A percentile compares a stretch with the other conserved stretches of the same genome.
Conservation (phyloP, 306 rosid species). For the Ormosia emarginata region DNA sequence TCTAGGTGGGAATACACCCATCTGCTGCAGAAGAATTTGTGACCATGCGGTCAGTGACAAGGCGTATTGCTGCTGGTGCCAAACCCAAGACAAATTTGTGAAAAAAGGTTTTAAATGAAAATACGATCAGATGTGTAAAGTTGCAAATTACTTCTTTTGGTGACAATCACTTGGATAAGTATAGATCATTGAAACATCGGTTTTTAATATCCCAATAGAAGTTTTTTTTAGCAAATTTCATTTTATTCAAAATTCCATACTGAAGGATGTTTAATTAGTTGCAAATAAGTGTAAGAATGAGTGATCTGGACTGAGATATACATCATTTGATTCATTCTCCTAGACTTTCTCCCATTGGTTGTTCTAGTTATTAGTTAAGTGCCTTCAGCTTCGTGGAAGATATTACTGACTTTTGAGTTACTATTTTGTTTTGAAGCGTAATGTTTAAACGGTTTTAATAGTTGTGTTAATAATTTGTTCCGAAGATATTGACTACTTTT, state of each 20-base stretch:
- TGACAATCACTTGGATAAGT: background rate
- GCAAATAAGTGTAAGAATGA: background rate
- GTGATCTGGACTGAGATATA: background rate
- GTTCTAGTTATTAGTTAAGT: too few relatives aligned
- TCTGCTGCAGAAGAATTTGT: slow-evolving; percentile 94
- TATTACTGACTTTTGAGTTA: too few relatives aligned
- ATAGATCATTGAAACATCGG: background rate
- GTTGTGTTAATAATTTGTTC: too few relatives aligned
- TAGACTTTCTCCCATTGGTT: too few relatives aligned
- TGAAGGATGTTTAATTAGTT: too few relatives aligned
- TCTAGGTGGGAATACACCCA: slow-evolving; percentile 94
- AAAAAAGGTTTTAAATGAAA: background rate
- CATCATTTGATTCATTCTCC: too few relatives aligned
- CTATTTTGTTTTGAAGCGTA: too few relatives aligned
- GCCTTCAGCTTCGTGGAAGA: too few relatives aligned
- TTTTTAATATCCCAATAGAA: background rate
- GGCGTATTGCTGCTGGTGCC: slow-evolving; percentile 49
- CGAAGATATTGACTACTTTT: too few relatives aligned
- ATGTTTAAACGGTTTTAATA: too few relatives aligned
- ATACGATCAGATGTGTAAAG: background rate
- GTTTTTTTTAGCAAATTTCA: background rate
- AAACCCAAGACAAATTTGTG: slow-evolving; percentile 66
- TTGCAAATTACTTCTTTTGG: background rate
- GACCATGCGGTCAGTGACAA: slow-evolving; percentile 77
- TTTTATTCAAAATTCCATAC: background rate